These are phyloP conservation scores for Hydnomerulius pinastri DNA, from an alignment of 768 basidiomycete genomes.

Conservation along the genomic window DNA sequence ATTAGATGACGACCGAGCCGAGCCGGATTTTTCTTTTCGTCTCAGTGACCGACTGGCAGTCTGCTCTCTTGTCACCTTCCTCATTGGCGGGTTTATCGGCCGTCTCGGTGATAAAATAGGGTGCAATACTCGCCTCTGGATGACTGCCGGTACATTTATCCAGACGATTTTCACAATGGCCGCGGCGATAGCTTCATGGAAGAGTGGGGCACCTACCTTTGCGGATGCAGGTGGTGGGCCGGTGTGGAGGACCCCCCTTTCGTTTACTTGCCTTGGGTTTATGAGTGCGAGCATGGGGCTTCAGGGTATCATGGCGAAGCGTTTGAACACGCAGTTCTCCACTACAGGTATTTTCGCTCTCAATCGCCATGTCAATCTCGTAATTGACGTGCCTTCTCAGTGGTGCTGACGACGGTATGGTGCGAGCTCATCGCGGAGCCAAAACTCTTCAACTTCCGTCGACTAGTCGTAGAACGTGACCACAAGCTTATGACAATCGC, in stretches of 20 bases:
- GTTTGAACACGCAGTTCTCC: slow-evolving; percentile 72
- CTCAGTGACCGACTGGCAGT: slow-evolving; percentile 79
- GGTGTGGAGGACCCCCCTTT: slow-evolving; percentile 63
- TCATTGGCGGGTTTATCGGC: slow-evolving; percentile 68
- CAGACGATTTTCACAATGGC: slow-evolving; percentile 77
- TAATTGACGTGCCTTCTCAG: slow-evolving; percentile 31
- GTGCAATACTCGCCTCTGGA: slow-evolving; percentile 67
- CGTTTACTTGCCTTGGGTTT: slow-evolving; percentile 72
- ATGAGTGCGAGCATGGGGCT: slow-evolving; percentile 78
- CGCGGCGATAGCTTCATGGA: slow-evolving; percentile 67
- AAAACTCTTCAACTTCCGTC: slow-evolving; percentile 56
- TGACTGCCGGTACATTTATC: slow-evolving; percentile 63
- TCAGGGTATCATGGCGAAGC: slow-evolving; percentile 80
- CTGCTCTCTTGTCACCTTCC: slow-evolving; percentile 69
- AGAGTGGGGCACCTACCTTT: slow-evolving; percentile 56
- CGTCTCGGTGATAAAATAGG: slow-evolving; percentile 76
- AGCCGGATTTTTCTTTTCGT: slow-evolving; percentile 64
- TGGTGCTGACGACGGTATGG: slow-evolving; percentile 85
- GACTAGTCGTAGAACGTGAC: slow-evolving; percentile 60
- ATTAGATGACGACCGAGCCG: slow-evolving; percentile 53
- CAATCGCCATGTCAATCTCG: not conserved
- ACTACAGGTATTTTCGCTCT: slow-evolving; percentile 56
- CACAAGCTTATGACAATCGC: slow-evolving; percentile 63
- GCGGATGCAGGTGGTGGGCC: slow-evolving; percentile 56
- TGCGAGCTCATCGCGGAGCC: slow-evolving; percentile 82